Conservation (phyloP, 2,329 filamentous ascomycete genomes). For the Diaporthe sp. region DNA sequence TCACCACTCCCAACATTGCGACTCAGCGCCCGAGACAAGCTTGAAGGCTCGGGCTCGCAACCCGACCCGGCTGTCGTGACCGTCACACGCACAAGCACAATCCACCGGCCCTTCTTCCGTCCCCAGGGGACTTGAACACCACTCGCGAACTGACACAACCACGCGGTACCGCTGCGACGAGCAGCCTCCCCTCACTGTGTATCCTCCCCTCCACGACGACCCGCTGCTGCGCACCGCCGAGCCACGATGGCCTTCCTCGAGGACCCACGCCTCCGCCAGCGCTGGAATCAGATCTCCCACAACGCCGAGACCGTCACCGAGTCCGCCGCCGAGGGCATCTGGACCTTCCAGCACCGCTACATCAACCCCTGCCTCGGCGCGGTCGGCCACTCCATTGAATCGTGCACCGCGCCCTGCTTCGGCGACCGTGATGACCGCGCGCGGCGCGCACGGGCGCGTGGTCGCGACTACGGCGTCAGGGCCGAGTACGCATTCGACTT, state of each 20-base stretch:
- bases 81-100: conserved; percentile 7
- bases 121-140: background rate
- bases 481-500: conserved; percentile 95
- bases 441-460: conserved; percentile 76
- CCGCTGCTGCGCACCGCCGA: conserved; percentile 2
- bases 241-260: conserved; percentile 72
- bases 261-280: conserved; percentile 91
- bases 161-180: conserved; percentile 9
- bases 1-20: conserved; percentile 3
- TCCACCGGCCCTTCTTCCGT: background rate
- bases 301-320: conserved; percentile 93
- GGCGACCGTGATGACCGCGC: conserved; percentile 81
- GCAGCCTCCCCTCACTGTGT: background rate
- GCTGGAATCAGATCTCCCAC: conserved; percentile 92
- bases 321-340: conserved; percentile 90
- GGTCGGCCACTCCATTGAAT: conserved; percentile 75
- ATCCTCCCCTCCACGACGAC: background rate
- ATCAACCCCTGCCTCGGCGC: conserved; percentile 83
- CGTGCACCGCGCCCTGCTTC: conserved; percentile 79
- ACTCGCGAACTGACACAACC: background rate
- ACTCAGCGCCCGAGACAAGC: conserved; percentile 20
- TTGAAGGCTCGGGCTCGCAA: conserved; percentile 6
- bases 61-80: conserved; percentile 27
- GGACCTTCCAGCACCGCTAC: conserved; percentile 89
- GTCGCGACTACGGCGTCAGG: conserved; percentile 64